phyloP scores from a whole-genome alignment of 306 rosid species.

The Cicer pinnatifidum region DNA sequence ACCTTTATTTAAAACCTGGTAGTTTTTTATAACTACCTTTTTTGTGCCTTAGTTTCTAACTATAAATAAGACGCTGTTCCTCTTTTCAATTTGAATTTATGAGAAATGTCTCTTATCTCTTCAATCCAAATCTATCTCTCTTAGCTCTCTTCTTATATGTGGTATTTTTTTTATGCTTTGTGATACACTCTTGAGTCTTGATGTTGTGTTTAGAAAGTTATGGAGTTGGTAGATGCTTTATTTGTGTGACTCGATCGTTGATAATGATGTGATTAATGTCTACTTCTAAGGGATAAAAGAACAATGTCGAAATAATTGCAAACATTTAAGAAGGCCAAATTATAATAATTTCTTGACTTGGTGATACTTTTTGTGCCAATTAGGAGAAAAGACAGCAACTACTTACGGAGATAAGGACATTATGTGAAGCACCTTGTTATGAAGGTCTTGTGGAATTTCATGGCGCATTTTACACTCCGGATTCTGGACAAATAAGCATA shows the following conservation, averaged over 20 bases:
- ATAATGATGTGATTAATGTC: not conserved
- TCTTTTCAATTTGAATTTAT: not conserved
- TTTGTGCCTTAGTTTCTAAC: not conserved
- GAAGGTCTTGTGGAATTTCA: conserved; percentile 96
- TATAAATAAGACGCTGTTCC: not conserved
- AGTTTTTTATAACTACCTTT: not conserved
- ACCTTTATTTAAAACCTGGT: not conserved
- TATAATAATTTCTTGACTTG: not conserved
- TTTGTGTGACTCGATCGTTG: conserved; percentile 14
- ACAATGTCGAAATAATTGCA: conserved; percentile 2
- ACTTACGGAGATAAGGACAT: conserved; percentile 91
- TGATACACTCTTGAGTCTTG: conserved; percentile 7
- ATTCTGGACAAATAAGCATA: conserved; percentile 96
- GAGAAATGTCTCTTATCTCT: conserved; percentile 4
- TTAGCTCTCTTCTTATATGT: conserved; percentile 8
- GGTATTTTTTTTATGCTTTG: conserved; percentile 26
- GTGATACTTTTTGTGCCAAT: conserved; percentile 38
- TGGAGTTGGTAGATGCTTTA: conserved; percentile 23
- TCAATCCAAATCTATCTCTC: not conserved
- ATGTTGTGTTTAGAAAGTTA: conserved; percentile 21
- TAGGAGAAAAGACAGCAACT: conserved; percentile 99
- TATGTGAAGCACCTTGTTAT: conserved; percentile 91
- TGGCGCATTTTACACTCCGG: conserved; percentile 97
- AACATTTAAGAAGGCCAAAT: not conserved
- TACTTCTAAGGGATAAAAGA: conserved; percentile 32